Evolutionary conservation across 805 yeast species (phyloP), one percentile per base, ranked within the genome.

Genomic region (Monosporozyma servazzii): DNA sequence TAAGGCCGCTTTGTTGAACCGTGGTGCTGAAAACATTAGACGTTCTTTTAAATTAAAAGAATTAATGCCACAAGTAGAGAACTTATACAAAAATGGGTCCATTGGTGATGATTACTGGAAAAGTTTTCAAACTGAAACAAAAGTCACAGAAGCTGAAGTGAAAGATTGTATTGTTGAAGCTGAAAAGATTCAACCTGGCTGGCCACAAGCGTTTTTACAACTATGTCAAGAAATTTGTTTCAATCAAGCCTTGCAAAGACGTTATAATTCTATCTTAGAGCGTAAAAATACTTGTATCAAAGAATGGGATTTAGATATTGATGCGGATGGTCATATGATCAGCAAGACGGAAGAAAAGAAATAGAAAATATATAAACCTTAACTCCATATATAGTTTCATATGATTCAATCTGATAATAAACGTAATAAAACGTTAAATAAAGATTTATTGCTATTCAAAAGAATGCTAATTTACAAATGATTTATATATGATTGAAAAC

Each of bases 61-160:
- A 64, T 75, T 78, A 55, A 86, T 86, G 66, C 82, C 83, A 5
- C 80, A 76, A 51, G 78, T 88, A 61, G 80, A 77, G 48, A 74
- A 78, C 50, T 73, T 93, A 54, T 90, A 89, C 66, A 91, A 90
- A 63, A 80, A 80, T 50, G 98, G 98, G 0, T 81, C 89, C 17
- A 82, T 93, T 55, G 97, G 97, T 33, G 98, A 93, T 61, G 96
- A 86, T 49, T 73, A 87, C 36, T 85, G 80, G 76, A 84, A 86
- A 66, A 82, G 93, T 59, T 89, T 78, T 67, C 82, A 81, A 57
- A 78, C 88, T 48, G 89, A 88, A 57, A 78, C 77, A 52, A 87
- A 88, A 68, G 66, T 89, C 54, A 85, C 86, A 59, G 96, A 89
- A 60, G 64, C 84, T 27, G 98, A 93, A 68, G 71, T 93, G 56